A percentile compares a stretch with the other conserved stretches of the same genome.
Conservation (phyloP, 352 stramenopile genomes). For the Elongisporangium undulatum region DNA sequence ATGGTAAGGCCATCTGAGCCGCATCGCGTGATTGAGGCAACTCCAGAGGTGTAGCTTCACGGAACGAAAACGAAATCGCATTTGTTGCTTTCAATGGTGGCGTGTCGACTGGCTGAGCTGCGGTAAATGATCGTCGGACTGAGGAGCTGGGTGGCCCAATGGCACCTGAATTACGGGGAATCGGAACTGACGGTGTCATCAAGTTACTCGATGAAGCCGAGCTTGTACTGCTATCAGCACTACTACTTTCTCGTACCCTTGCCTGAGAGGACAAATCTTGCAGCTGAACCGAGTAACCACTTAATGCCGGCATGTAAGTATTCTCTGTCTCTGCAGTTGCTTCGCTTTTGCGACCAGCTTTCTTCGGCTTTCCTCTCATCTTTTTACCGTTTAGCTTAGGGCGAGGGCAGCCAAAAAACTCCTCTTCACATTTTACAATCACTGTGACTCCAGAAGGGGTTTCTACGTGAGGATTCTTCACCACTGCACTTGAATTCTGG, state of each 20-base stretch:
- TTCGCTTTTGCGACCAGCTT: conserved; percentile 1
- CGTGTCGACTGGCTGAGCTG: conserved; percentile 10
- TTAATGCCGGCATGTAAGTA: neutral
- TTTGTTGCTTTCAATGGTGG: conserved; percentile 17
- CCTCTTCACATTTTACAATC: neutral
- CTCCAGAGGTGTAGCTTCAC: conserved; percentile 4
- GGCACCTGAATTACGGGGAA: conserved; percentile 6
- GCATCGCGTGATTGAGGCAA: conserved; percentile 4
- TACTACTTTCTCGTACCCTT: neutral
- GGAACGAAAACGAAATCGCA: conserved; percentile 18
- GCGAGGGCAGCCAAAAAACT: conserved; percentile 3
- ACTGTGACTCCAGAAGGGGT: neutral
- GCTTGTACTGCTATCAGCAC: neutral
- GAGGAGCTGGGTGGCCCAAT: conserved; percentile 15
- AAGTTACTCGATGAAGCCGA: conserved; percentile 7
- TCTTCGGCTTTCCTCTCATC: conserved; percentile 23
- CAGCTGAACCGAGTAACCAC: neutral
- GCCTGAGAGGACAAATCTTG: neutral
- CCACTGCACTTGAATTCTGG: neutral
- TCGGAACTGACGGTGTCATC: conserved; percentile 17
- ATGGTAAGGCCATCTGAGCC: conserved; percentile 26
- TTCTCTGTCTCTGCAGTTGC: neutral
- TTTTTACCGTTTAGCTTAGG: conserved; percentile 34
- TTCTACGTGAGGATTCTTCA: neutral
- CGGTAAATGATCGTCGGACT: conserved; percentile 12